Percentiles rank a stretch among this genome's conserved stretches.
Conservation (phyloP, 31 red algal genomes). For the Asparagopsis taxiformis region DNA sequence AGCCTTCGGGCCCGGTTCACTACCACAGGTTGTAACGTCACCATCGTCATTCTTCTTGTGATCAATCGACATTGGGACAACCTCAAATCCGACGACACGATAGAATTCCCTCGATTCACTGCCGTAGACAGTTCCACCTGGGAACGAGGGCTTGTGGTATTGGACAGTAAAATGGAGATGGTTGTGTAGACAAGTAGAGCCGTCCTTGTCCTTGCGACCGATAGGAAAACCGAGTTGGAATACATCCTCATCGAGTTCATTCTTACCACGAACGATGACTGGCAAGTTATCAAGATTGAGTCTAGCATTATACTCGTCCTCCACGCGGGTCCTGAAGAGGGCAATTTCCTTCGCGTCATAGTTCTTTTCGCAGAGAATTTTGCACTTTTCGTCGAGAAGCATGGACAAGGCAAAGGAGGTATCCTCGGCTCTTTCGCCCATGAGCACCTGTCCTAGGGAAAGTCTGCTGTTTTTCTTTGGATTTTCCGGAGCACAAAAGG, state of each 20-base stretch:
- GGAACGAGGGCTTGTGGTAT: conserved; percentile 69
- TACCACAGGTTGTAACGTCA: conserved; percentile 39
- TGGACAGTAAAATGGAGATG: conserved; percentile 82
- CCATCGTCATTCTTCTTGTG: conserved; percentile 50
- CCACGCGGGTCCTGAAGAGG: conserved; percentile 49
- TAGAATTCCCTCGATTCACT: conserved; percentile 41
- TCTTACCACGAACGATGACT: conserved; percentile 55
- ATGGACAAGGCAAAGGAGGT: conserved; percentile 81
- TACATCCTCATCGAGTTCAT: conserved; percentile 63
- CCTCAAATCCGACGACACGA: conserved; percentile 95
- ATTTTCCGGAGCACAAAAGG: conserved; percentile 80
- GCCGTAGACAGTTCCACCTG: conserved; percentile 26
- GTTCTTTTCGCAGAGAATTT: conserved; percentile 82
- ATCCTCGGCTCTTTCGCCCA: conserved; percentile 76
- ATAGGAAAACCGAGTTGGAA: conserved; percentile 70
- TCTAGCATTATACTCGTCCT: conserved; percentile 65
- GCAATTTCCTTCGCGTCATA: conserved; percentile 62
- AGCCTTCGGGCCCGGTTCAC: background rate
- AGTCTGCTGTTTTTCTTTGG: conserved; percentile 40
- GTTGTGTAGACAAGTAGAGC: conserved; percentile 69
- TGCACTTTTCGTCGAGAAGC: conserved; percentile 71
- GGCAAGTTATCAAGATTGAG: conserved; percentile 95
- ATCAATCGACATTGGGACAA: conserved; percentile 52
- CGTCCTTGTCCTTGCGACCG: conserved; percentile 19
- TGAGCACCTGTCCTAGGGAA: conserved; percentile 85